Base-by-base conservation (phyloP, 192 early-diverging fungal species). In the Backusella liffmaniae region DNA sequence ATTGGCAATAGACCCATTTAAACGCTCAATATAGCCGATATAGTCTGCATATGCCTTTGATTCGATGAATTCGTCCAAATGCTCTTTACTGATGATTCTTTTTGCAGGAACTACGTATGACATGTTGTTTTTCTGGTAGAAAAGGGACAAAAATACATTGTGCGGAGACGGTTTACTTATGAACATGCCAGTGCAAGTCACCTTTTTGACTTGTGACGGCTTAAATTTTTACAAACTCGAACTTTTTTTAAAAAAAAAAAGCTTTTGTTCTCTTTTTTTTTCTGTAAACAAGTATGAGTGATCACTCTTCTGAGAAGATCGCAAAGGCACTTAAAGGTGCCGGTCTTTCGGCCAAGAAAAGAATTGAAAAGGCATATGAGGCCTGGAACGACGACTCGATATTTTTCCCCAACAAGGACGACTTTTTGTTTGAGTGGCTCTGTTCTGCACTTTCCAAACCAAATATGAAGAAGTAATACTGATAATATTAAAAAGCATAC, bases 51-150 rank as follows among this genome's bases (percentile, higher is more conserved):
- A 91, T 18, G 91, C 87, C 2, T 84, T 53, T 4, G 92, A 93
- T 21, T 82, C 79, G 32, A 90, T 84, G 83, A 96, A 98, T 8
- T 86, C 86, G 4, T 90, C 88, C 21, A 98, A 85, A 82, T 98
- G 96, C 5, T 94, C 93, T 67, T 91, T 90, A 12, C 95, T 94
- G 30, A 97, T 84, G 72, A 98, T 97, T 72, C 89, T 80, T 51
- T 83, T 83, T 16, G 77, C 68, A 6, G 88, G 88, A 37, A 84
- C 75, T 32, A 53, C 59, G 44, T 68, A 77, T 15, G 75, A 49
- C 80, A 81, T 81, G 10, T 23, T 36, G 37, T 6, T 39, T 44
- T 44, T 44, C 13, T 44, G 16, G 16, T 21, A 23, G 18, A 23
- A 53, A 77, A 34, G 13, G 30, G 37, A 12, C 30, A 23, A 65